Conservation (phyloP, 2,329 filamentous ascomycete genomes). For the Colletotrichum sp. region DNA sequence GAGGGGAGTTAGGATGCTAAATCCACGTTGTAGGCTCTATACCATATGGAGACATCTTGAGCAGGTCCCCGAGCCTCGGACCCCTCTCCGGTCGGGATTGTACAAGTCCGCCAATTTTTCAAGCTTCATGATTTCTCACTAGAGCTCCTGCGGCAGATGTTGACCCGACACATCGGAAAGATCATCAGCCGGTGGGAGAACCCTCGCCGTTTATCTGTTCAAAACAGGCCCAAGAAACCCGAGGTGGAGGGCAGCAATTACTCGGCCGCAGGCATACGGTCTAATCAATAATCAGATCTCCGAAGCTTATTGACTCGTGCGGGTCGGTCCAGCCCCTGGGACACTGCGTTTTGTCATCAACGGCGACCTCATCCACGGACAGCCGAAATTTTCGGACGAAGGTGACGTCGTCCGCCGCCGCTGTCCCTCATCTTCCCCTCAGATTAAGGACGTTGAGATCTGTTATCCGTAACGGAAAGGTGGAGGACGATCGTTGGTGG, state of each 20-base stretch:
- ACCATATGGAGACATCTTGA: not conserved
- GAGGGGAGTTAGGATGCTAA: not conserved
- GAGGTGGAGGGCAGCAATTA: not conserved
- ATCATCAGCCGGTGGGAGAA: not conserved
- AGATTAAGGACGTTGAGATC: not conserved
- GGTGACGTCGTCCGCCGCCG: not conserved
- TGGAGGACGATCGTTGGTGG: not conserved
- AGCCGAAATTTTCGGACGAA: not conserved
- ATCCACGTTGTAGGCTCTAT: not conserved
- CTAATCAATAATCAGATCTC: not conserved
- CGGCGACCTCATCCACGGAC: not conserved
- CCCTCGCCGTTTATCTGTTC: not conserved
- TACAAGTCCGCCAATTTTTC: not conserved
- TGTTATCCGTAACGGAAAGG: not conserved
- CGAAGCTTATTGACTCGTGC: not conserved
- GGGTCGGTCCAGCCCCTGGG: not conserved
- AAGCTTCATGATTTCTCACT: not conserved
- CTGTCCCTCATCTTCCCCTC: not conserved
- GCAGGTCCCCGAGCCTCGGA: not conserved
- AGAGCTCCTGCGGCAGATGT: not conserved
- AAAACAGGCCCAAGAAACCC: not conserved
- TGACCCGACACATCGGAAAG: not conserved
- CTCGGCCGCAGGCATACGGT: not conserved
- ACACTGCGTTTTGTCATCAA: not conserved
- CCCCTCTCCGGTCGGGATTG: not conserved